phyloP scores from a whole-genome alignment of 768 basidiomycete genomes.

The Leucocoprinus birnbaumii region DNA sequence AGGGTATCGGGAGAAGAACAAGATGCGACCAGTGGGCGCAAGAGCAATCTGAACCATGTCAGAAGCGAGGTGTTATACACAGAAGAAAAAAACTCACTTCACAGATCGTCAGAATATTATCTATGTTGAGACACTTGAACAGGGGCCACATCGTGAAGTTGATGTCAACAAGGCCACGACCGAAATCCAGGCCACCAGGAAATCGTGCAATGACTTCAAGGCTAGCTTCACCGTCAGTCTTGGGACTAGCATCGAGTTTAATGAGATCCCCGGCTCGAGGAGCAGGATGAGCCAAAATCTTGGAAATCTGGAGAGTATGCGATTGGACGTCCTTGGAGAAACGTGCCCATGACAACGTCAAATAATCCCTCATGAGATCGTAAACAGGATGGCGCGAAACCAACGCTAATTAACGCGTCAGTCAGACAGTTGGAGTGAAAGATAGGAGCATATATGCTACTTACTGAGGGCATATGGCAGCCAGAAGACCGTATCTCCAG shows the following conservation, averaged over 20 bases:
- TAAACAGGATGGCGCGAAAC: conserved; percentile 94
- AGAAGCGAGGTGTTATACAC: background rate
- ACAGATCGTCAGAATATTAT: conserved; percentile 90
- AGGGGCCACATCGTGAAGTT: conserved; percentile 98
- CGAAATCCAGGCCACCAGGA: conserved; percentile 92
- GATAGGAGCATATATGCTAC: conserved; percentile 24
- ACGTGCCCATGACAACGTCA: conserved; percentile 93
- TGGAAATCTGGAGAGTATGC: conserved; percentile 87
- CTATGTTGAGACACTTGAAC: conserved; percentile 89
- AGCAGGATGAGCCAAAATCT: conserved; percentile 83
- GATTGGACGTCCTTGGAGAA: conserved; percentile 94
- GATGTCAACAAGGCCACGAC: conserved; percentile 85
- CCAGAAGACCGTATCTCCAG: conserved; percentile 92
- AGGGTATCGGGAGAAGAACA: conserved; percentile 88
- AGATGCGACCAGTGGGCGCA: conserved; percentile 79
- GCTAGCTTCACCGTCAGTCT: conserved; percentile 48
- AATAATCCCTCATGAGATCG: conserved; percentile 92
- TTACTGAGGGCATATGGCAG: conserved; percentile 88
- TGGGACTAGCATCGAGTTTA: conserved; percentile 79
- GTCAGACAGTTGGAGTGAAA: conserved; percentile 7
- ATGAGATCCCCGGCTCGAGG: conserved; percentile 86
- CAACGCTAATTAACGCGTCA: conserved; percentile 52
- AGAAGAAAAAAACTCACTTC: conserved; percentile 49
- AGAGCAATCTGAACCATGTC: conserved; percentile 66
- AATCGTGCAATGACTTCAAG: conserved; percentile 88